These are phyloP conservation scores for Phytopythium kandeliae DNA, from an alignment of 352 stramenopile species.

Conservation along the genomic window DNA sequence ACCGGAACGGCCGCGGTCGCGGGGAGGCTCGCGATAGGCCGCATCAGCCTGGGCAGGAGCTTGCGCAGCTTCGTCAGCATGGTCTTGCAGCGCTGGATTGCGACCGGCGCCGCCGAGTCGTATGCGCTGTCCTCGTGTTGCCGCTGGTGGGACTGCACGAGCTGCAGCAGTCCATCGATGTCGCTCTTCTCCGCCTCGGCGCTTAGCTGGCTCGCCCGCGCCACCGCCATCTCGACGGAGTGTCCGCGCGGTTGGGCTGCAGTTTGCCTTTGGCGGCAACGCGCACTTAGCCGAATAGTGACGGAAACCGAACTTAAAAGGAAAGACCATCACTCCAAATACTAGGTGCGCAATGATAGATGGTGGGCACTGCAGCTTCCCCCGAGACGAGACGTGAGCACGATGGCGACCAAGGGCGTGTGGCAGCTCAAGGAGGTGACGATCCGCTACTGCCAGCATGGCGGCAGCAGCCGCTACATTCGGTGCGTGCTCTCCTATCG, in stretches of 20 bases:
- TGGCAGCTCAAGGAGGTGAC: constrained; percentile 79
- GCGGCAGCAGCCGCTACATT: constrained; percentile 74
- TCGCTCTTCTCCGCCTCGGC: constrained; percentile 42
- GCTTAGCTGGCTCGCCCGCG: constrained; percentile 6
- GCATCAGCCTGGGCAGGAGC: constrained; percentile 64
- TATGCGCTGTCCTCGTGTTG: constrained; percentile 40
- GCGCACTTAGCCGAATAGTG: not conserved
- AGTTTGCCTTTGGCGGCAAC: not conserved
- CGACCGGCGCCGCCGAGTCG: constrained; percentile 22
- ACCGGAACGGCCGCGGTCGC: constrained; percentile 24
- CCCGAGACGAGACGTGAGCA: constrained; percentile 2
- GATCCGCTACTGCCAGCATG: constrained; percentile 77
- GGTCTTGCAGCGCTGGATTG: constrained; percentile 51
- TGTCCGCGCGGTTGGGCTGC: constrained; percentile 6
- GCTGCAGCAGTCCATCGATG: constrained; percentile 32
- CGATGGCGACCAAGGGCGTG: constrained; percentile 70
- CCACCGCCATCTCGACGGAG: constrained; percentile 1
- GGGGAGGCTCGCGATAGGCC: constrained; percentile 30
- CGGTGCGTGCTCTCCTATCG: constrained; percentile 18
- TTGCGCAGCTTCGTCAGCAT: constrained; percentile 68
- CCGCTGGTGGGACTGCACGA: constrained; percentile 38
- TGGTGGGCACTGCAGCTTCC: constrained; percentile 6
- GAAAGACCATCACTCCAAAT: too few relatives aligned
- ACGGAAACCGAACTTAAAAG: constrained; percentile 1
- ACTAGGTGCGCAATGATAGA: not conserved